Evolutionary conservation across 768 basidiomycete species (phyloP), one percentile per base, ranked within the genome.

Genomic region (Mycena galericulata): DNA sequence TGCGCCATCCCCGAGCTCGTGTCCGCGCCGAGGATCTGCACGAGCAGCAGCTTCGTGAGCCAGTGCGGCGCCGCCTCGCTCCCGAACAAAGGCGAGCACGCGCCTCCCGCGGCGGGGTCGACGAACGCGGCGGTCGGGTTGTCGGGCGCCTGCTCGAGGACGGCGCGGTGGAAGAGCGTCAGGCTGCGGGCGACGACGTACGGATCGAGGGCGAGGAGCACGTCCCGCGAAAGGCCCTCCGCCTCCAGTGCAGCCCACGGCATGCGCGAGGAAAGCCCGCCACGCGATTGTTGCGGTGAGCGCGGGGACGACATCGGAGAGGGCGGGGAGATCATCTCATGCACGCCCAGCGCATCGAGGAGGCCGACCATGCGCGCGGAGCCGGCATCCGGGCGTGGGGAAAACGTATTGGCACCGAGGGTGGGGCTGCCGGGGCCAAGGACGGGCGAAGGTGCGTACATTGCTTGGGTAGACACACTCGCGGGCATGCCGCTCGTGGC

Each of bases 51-150:
- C 72, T 87, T 90, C 17, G 94, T 95, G 45, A 95, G 80, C 93
- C 94, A 96, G 75, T 96, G 92, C 2, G 93, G 92, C 46, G 82
- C 84, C 7, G 89, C 88, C 30, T 92, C 90, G 64, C 80, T 90
- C 9, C 93, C 93, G 69, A 92, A 89, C 20, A 94, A 83, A 26
- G 81, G 80, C 18, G 75, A 62, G 24, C 74, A 72, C 20, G 74
- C 57, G n/a, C 65, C 45, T 1, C 58, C 57, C 26, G 82, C 84
- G 10, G 70, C 50, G 11, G 76, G 77, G 29, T 87, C 73, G 45
- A 87, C 73, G 62, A 84, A 83, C 4, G 82, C 81, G 10, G 80
- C 85, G 3, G 85, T 86, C 56, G 90, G 73, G 69, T 88, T 85
- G 43, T 86, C 83, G 0, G 90, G 89, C 27, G 86, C 79, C 40